A percentile compares a stretch with the other conserved stretches of the same genome.
Conservation (phyloP, 2,329 filamentous ascomycete species). For the Sporothrix globosa region DNA sequence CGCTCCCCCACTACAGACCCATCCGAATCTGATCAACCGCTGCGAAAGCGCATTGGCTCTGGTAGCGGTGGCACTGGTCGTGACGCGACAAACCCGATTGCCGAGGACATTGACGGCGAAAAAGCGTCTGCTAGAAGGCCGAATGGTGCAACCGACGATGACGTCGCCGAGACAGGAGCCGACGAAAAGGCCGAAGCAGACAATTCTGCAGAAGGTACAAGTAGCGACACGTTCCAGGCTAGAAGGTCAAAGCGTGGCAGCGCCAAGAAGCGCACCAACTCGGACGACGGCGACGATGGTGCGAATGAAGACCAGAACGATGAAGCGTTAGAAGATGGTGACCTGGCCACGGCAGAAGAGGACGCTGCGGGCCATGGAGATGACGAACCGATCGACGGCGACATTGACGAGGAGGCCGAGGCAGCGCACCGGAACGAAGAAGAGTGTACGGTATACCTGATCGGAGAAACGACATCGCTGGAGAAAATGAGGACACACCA, state of each 20-base stretch:
- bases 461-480: not conserved
- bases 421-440: conserved; percentile 64
- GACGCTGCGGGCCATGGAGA: conserved; percentile 54
- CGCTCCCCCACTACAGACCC: conserved; percentile 52
- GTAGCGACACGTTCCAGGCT: conserved; percentile 44
- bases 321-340: conserved; percentile 39
- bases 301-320: conserved; percentile 26
- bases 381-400: conserved; percentile 58
- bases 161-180: conserved; percentile 44
- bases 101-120: conserved; percentile 25
- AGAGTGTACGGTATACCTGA: conserved; percentile 56
- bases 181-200: conserved; percentile 34
- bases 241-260: conserved; percentile 49
- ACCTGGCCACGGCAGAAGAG: conserved; percentile 44
- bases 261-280: conserved; percentile 38
- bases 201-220: conserved; percentile 41
- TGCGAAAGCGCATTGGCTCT: conserved; percentile 59
- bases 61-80: conserved; percentile 46
- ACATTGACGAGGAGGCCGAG: conserved; percentile 64
- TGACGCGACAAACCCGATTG: conserved; percentile 35
- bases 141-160: conserved; percentile 44
- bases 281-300: conserved; percentile 38
- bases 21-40: conserved; percentile 53
- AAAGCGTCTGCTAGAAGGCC: conserved; percentile 44
- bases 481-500: not conserved